Evolutionary conservation across 1,284 basidiomycete genomes (phyloP).

Genomic region (Pseudozyma hubeiensis): DNA sequence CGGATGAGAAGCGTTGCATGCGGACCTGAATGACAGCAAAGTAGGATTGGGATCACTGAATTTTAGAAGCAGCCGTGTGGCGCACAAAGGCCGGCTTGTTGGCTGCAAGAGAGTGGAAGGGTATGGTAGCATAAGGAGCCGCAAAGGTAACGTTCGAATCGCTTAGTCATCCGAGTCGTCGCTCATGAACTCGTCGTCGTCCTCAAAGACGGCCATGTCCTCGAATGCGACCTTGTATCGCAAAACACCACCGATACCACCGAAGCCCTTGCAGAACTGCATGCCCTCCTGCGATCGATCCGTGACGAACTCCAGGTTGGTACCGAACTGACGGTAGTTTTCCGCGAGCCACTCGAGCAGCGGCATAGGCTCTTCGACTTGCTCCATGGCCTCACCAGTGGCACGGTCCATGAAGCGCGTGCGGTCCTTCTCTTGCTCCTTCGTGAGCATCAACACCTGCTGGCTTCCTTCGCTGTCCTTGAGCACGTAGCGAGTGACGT

Average conservation of each 20-base stretch:
- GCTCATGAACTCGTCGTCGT: constrained; percentile 67
- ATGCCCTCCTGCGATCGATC: constrained; percentile 89
- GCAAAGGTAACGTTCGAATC: not conserved
- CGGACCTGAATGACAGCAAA: too few species aligned
- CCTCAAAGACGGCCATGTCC: constrained; percentile 65
- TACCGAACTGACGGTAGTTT: constrained; percentile 97
- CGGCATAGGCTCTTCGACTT: constrained; percentile 70
- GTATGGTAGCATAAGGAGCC: constrained; percentile 8
- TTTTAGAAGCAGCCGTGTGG: too few species aligned
- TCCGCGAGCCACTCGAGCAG: constrained; percentile 90
- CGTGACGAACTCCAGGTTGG: constrained; percentile 79
- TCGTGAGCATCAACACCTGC: constrained; percentile 62
- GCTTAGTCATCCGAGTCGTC: constrained; percentile 61
- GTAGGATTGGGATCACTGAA: too few species aligned
- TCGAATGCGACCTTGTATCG: constrained; percentile 71
- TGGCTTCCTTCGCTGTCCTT: constrained; percentile 62
- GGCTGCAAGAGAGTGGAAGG: not conserved
- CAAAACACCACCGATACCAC: constrained; percentile 93
- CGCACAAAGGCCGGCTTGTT: too few species aligned
- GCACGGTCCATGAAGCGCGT: constrained; percentile 95
- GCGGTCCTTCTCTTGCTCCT: constrained; percentile 74
- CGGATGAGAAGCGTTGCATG: too few species aligned
- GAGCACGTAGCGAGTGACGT: constrained; percentile 62
- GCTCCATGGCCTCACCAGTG: constrained; percentile 95
- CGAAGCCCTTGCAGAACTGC: constrained; percentile 98